These are phyloP conservation scores for Phoma sp. DNA, from an alignment of 2,329 filamentous ascomycete species.

Conservation along the genomic window DNA sequence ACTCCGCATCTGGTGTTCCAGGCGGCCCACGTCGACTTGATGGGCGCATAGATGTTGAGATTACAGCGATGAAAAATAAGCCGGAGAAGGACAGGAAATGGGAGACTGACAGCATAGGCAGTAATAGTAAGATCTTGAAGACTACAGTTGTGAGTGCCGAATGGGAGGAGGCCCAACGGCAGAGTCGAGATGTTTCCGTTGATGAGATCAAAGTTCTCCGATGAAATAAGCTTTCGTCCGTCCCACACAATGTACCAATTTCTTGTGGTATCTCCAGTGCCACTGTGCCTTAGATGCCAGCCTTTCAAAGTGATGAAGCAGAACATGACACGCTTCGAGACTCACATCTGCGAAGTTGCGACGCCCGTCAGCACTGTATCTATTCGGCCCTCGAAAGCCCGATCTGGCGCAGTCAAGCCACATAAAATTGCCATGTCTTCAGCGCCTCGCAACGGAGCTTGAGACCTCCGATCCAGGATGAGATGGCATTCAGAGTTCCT, in stretches of 20 bases:
- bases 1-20: slow-evolving; percentile 44
- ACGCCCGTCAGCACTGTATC: too few relatives aligned
- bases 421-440: neutral
- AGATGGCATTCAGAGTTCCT: neutral
- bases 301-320: neutral
- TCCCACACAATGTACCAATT: neutral
- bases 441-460: neutral
- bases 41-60: slow-evolving; percentile 41
- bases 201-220: slow-evolving; percentile 34
- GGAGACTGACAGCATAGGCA: slow-evolving; percentile 43
- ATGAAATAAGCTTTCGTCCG: neutral
- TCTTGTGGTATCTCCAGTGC: neutral
- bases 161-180: slow-evolving; percentile 39
- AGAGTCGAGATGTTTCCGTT: slow-evolving; percentile 20
- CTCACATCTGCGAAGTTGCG: neutral
- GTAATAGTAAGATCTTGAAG: slow-evolving; percentile 44
- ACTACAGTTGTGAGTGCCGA: slow-evolving; percentile 45
- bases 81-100: slow-evolving; percentile 32
- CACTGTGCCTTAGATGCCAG: neutral
- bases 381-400: neutral
- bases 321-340: neutral
- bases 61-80: slow-evolving; percentile 28
- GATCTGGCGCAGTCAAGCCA: neutral
- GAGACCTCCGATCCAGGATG: neutral
- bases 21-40: slow-evolving; percentile 39